A percentile compares a stretch with the other conserved stretches of the same genome.
phyloP scores from a whole-genome alignment of 164 flowering plant genomes.

The Vitis amurensis region DNA sequence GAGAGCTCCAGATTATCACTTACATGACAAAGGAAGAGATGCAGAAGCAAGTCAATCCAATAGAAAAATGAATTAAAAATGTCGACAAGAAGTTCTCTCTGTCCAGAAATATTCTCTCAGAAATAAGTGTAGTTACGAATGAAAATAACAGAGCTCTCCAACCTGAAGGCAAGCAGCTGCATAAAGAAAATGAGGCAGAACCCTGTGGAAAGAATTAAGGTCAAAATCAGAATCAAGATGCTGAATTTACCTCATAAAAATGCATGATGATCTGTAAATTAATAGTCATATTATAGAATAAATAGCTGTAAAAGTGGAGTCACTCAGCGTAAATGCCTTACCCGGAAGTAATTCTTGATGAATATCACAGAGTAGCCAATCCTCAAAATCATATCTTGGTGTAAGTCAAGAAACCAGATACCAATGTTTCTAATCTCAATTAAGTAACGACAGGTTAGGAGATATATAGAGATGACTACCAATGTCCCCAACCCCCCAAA shows the following conservation, averaged over 20 bases:
- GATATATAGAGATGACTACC: too few relatives aligned
- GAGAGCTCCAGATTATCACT: slow-evolving; percentile 18
- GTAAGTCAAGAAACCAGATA: slow-evolving; percentile 42
- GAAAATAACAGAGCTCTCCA: slow-evolving; percentile 63
- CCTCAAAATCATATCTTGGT: slow-evolving; percentile 78
- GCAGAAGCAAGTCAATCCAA: slow-evolving; percentile 68
- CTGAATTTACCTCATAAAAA: background rate
- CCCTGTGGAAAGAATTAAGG: slow-evolving; percentile 39
- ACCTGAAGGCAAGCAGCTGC: slow-evolving; percentile 75
- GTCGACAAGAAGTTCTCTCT: slow-evolving; percentile 69
- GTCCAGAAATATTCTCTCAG: slow-evolving; percentile 69
- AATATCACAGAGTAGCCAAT: slow-evolving; percentile 75
- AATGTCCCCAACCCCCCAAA: background rate
- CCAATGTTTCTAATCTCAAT: background rate
- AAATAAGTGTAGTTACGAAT: slow-evolving; percentile 51
- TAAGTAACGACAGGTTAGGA: too few relatives aligned
- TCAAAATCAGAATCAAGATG: slow-evolving; percentile 9
- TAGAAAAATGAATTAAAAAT: slow-evolving; percentile 58
- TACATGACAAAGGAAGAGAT: slow-evolving; percentile 70
- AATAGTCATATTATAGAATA: background rate
- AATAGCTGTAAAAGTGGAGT: background rate
- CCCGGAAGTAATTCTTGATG: slow-evolving; percentile 83
- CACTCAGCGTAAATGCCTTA: slow-evolving; percentile 10
- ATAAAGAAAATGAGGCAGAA: slow-evolving; percentile 64
- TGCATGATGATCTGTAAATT: background rate